Base-by-base conservation (phyloP, 2,329 filamentous ascomycete species). In the Coniochaeta prunicola region DNA sequence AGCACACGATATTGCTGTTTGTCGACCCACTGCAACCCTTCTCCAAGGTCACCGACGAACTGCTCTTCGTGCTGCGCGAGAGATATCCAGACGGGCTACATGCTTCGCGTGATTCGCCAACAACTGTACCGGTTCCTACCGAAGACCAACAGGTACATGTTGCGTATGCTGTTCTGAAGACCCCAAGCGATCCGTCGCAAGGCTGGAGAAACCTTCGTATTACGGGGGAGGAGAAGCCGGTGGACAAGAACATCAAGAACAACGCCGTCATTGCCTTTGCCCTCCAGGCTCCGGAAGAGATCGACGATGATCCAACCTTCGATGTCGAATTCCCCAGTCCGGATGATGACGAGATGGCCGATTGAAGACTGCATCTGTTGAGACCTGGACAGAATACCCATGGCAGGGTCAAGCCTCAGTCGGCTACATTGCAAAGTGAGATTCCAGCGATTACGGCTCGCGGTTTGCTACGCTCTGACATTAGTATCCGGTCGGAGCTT, bases 1-100 rank as follows among this genome's bases (percentile, higher is more conserved):
- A 84, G 59, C 82, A 86, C 65, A 92, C 88, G 4, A 78, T 91
- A 63, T 83, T 89, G 66, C 77, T 92, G 59, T 86, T 89, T 62
- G 79, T 88, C 53, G 80, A 84, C 40, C 75, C 84, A 5, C 74
- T 80, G 15, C 79, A 80, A 40, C 72, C 84, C 12, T 83, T 91
- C 66, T 73, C 77, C 17, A 71, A 76, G 1, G 74, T 89, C 60
- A 84, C 84, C 59, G 65, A 76, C 19, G 79, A 84, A 21, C 80
- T 92, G 1, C 73, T 89, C 19, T 71, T 76, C 0, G 74, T 84
- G 12, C 73, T 92, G 6, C 75, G 69, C 30, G 83, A 86, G 50
- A 75, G 82, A 30, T 86, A 85, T 60, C 79, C 45, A 30, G 59
- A 71, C 0, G 84, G 84, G 12, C 74, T 87, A 5, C 74, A 71